These are phyloP conservation scores for Eimeria praecox DNA, from an alignment of 169 alveolate genomes.

Conservation along the genomic window DNA sequence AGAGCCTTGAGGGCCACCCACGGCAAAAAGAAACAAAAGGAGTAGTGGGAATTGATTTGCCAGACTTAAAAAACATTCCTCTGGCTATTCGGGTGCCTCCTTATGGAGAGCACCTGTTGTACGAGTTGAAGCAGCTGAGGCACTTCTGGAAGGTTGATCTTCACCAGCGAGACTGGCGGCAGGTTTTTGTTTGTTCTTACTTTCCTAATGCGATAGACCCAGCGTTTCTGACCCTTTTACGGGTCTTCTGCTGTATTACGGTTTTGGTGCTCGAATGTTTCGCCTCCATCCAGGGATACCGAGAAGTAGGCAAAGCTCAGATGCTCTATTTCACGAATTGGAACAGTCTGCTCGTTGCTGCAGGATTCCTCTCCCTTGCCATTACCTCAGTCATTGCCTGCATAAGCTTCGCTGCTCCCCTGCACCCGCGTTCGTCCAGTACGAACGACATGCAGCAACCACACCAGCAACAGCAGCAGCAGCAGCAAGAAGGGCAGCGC, in stretches of 20 bases:
- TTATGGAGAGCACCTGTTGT: conserved; percentile 45
- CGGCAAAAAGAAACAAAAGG: background rate
- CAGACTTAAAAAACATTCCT: conserved; percentile 38
- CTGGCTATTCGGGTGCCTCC: conserved; percentile 64
- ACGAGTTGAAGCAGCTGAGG: conserved; percentile 41
- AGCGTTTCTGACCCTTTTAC: conserved; percentile 37
- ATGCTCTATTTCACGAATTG: conserved; percentile 78
- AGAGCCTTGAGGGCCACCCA: background rate
- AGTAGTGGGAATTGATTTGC: conserved; percentile 38
- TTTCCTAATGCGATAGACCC: conserved; percentile 52
- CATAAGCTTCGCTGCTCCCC: conserved; percentile 60
- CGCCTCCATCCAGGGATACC: conserved; percentile 44
- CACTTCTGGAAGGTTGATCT: conserved; percentile 57
- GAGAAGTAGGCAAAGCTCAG: conserved; percentile 61
- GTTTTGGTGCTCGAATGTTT: conserved; percentile 62
- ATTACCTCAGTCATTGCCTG: conserved; percentile 56
- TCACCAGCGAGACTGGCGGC: conserved; percentile 79
- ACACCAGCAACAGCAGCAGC: too few species aligned
- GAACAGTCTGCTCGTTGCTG: conserved; percentile 66
- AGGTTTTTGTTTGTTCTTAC: conserved; percentile 45
- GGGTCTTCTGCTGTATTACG: conserved; percentile 38
- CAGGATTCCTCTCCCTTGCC: conserved; percentile 53
- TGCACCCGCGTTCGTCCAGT: background rate
- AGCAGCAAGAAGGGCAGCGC: background rate
- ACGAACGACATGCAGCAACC: conserved; percentile 4